Base-by-base conservation (phyloP, 2,329 filamentous ascomycete genomes). In the Fusarium xylarioides region DNA sequence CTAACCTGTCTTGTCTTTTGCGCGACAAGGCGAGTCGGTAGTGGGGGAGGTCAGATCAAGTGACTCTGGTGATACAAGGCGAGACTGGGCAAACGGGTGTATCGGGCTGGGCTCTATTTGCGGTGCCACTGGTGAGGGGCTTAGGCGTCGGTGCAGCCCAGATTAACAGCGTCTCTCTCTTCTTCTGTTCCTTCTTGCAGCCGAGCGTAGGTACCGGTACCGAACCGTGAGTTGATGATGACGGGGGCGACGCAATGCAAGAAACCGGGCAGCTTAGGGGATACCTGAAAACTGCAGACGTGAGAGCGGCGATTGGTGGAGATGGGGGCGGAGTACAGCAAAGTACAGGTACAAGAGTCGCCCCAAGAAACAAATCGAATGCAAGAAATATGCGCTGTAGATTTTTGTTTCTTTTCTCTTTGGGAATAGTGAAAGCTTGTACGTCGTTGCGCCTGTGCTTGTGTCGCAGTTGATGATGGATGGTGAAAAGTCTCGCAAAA, bases 111-210 rank as follows among this genome's bases (percentile, higher is more conserved):
- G 61, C 61, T 40, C 47, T 66, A 46, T 70, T 59, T 62, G 56
- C 46, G 63, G 55, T 49, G 68, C 63, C 70, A 73, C 74, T 65
- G 34, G 71, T 71, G 75, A 77, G 75, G 75, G 75, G 75, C 74
- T 77, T 56, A 37, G 70, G 74, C 64, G 66, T 69, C 52, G 64
- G 69, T 66, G 66, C 66, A 71, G 72, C 37, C 61, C 44, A 66
- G 57, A 62, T 35, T 40, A 28, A 34, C 30, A n/a, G 42, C 34
- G 62, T 43, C 34, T 42, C 23, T 55, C 21, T 52, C 40, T 57
- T 18, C 6, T 65, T 52, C 23, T 30, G 62, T 43, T 32, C 15
- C n/a, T 11, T 57, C 26, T 46, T 58, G 34, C 47, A 69, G 63
- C 58, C 47, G 71, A 68, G 70, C 58, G 63, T 61, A 35, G 46